Evolutionary conservation across 179 eudicot species (phyloP).

Genomic region (Spinacia oleracea): DNA sequence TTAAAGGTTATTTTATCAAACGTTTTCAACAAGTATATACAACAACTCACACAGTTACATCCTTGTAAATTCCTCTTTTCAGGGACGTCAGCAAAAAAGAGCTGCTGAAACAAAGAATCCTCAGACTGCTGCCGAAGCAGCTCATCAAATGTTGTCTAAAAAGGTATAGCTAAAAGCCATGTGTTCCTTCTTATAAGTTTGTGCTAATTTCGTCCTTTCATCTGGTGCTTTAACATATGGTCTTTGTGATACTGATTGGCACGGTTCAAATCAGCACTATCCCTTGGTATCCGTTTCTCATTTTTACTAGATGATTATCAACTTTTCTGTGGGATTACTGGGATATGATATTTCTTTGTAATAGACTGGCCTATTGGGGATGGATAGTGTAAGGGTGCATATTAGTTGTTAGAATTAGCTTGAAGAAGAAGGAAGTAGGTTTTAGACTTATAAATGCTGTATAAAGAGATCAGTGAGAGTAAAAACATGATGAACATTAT

Average conservation of each 20-base stretch:
- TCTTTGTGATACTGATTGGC: neutral
- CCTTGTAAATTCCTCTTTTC: conserved; percentile 19
- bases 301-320: neutral
- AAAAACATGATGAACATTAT: no score
- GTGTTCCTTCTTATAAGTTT: neutral
- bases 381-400: no score
- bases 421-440: no score
- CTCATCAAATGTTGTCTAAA: conserved; percentile 48
- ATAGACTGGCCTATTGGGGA: no score
- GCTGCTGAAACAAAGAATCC: conserved; percentile 54
- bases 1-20: neutral
- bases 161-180: conserved; percentile 44
- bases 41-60: neutral
- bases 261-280: neutral
- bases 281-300: neutral
- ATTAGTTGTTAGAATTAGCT: no score
- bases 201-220: conserved; percentile 1
- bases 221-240: neutral
- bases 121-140: conserved; percentile 68
- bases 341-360: neutral
- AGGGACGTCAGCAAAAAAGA: conserved; percentile 64
- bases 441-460: no score
- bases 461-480: no score
- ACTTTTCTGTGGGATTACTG: neutral
- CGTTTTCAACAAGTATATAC: neutral